Evolutionary conservation across 805 yeast genomes (phyloP).

Genomic region (Zygoascus flipseniorum): DNA sequence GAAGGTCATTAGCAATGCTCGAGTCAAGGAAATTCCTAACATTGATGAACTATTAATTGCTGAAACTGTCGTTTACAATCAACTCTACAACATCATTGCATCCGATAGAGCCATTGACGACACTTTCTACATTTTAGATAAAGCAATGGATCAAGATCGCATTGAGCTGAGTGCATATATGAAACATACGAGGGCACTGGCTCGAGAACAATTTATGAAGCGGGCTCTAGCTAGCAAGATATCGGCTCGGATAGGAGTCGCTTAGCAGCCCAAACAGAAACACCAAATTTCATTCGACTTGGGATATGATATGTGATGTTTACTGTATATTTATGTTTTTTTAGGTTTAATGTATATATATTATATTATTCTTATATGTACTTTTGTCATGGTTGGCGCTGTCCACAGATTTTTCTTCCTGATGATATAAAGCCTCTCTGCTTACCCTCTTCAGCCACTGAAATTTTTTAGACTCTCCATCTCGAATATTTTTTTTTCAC

Average conservation of each 20-base stretch:
- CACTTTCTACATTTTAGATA: conserved; percentile 48
- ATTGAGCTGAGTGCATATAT: conserved; percentile 37
- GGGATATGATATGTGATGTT: not conserved
- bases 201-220: conserved; percentile 55
- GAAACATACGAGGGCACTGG: conserved; percentile 43
- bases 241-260: conserved; percentile 11
- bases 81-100: conserved; percentile 54
- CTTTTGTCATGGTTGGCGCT: too few relatives aligned
- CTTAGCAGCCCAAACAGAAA: not conserved
- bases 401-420: too few relatives aligned
- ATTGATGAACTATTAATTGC: conserved; percentile 41
- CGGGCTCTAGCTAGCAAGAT: conserved; percentile 40
- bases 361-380: too few relatives aligned
- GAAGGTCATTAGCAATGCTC: conserved; percentile 27
- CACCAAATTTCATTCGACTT: not conserved
- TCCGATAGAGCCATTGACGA: conserved; percentile 68
- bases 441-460: not conserved
- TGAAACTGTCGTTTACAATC: conserved; percentile 47
- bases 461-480: not conserved
- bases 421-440: too few relatives aligned
- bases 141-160: conserved; percentile 43
- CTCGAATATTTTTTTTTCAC: not conserved
- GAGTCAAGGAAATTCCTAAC: conserved; percentile 26
- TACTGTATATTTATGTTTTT: not conserved
- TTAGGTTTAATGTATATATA: too few relatives aligned